phyloP scores from a whole-genome alignment of 441 rosid species.

The Populus hybrid region DNA sequence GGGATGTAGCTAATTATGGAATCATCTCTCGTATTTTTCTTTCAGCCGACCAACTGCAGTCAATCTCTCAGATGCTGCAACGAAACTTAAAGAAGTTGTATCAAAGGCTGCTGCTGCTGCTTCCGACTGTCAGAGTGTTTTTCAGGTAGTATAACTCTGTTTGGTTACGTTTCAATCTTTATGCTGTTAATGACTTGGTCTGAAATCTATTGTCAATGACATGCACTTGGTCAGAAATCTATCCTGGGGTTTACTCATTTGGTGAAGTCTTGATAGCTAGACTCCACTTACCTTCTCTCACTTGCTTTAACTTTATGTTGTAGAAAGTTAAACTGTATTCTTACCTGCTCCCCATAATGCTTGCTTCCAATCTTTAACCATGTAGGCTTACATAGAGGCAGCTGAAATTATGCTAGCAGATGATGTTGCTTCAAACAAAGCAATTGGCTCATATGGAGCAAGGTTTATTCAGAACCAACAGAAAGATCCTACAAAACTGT shows the following conservation, averaged over 20 bases:
- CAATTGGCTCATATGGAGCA: constrained; percentile 72
- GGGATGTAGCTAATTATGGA: constrained; percentile 4
- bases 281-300: not conserved
- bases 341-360: not conserved
- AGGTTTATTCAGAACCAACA: constrained; percentile 43
- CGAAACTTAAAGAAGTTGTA: constrained; percentile 62
- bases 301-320: not conserved
- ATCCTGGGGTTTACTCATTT: not conserved
- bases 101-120: constrained; percentile 34
- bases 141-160: constrained; percentile 41
- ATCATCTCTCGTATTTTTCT: constrained; percentile 14
- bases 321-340: not conserved
- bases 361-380: constrained; percentile 8
- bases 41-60: constrained; percentile 91
- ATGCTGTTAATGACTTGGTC: not conserved
- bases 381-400: constrained; percentile 72
- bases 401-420: constrained; percentile 82
- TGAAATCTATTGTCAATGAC: not conserved
- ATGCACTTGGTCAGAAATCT: constrained; percentile 5
- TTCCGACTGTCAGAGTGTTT: constrained; percentile 40
- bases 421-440: constrained; percentile 85
- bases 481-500: constrained; percentile 40
- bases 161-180: constrained; percentile 5
- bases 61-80: constrained; percentile 89
- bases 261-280: not conserved